These are phyloP conservation scores for Saccharum spontaneum DNA, from an alignment of 176 grass and related monocot species.

Conservation along the genomic window DNA sequence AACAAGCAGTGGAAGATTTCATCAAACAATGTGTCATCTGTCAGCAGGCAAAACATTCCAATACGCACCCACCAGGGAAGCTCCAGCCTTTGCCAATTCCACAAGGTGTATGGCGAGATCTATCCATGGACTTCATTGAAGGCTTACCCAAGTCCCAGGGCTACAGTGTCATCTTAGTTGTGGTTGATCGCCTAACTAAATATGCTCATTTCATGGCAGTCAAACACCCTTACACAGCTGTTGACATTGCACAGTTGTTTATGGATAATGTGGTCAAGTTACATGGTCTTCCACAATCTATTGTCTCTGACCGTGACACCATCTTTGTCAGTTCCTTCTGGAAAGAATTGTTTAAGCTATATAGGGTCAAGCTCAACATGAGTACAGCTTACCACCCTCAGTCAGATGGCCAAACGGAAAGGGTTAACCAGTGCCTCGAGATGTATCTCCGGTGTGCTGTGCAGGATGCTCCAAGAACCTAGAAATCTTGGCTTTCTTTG, in stretches of 20 bases:
- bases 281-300: not conserved
- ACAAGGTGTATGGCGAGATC: not conserved
- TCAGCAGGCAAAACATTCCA: not conserved
- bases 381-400: not conserved
- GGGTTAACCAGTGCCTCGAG: not conserved
- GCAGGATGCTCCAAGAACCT: rapidly evolving
- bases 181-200: not conserved
- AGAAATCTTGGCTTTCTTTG: not conserved
- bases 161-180: not conserved
- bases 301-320: not conserved
- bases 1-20: not conserved
- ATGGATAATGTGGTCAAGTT: not conserved
- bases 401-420: not conserved
- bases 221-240: not conserved
- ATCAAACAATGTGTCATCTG: not conserved
- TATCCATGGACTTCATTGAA: not conserved
- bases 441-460: not conserved
- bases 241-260: rapidly evolving
- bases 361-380: rapidly evolving
- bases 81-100: not conserved
- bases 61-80: rapidly evolving
- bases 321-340: not conserved
- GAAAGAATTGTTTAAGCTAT: rapidly evolving
- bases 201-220: not conserved
- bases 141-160: not conserved